Conservation (phyloP, 177 flowering plant species). For the Telopea speciosissima region DNA sequence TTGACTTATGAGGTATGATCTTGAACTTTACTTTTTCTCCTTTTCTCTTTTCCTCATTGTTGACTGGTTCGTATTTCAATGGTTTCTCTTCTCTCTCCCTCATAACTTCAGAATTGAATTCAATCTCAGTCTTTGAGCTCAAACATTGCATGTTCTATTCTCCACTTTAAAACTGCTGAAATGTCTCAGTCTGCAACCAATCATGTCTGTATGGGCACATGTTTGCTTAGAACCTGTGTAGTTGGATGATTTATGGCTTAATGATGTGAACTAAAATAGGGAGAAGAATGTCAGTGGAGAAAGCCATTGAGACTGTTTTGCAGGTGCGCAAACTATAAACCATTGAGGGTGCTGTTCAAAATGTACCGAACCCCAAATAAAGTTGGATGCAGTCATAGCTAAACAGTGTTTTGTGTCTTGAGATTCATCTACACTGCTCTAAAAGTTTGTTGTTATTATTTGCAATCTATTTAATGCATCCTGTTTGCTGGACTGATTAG, state of each 20-base stretch:
- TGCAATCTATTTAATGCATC: neutral
- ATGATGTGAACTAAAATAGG: too few species aligned
- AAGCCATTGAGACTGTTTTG: too few species aligned
- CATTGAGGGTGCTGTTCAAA: too few species aligned
- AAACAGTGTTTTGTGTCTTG: neutral
- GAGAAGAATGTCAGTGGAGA: too few species aligned
- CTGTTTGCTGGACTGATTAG: neutral
- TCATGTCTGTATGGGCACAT: neutral
- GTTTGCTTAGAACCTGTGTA: neutral
- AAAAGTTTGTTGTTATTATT: too few species aligned
- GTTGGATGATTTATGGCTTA: too few species aligned
- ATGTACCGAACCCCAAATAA: too few species aligned
- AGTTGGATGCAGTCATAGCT: neutral
- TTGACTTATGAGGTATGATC: constrained; percentile 73
- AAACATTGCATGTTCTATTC: neutral
- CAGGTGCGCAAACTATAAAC: too few species aligned
- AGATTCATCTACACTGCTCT: neutral
- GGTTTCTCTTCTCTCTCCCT: neutral
- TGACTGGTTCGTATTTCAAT: neutral
- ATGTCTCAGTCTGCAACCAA: neutral
- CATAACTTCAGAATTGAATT: neutral
- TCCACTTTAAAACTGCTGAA: neutral
- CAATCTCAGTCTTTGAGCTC: neutral
- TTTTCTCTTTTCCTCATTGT: neutral
- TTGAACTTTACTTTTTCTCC: neutral